phyloP scores from a whole-genome alignment of 2,329 filamentous ascomycete species.

The Laburnicola sp. region DNA sequence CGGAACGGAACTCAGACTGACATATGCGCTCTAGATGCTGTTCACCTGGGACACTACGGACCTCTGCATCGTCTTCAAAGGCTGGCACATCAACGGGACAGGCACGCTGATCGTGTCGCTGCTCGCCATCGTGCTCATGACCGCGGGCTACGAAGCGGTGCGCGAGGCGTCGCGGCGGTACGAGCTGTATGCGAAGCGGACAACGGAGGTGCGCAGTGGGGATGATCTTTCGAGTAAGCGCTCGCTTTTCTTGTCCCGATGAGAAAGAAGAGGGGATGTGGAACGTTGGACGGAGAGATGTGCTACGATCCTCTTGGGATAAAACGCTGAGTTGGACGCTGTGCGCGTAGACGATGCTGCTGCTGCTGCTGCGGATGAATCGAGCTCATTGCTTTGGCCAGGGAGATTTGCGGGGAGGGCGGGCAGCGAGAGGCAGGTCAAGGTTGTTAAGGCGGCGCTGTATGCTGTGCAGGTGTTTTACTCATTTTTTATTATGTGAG shows the following conservation, averaged over 20 bases:
- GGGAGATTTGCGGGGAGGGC: conserved; percentile 63
- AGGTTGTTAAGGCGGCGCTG: conserved; percentile 76
- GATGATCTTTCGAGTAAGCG: conserved; percentile 42
- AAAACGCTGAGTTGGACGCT: conserved; percentile 33
- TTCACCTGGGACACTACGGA: conserved; percentile 95
- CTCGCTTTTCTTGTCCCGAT: background rate
- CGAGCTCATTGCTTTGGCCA: conserved; percentile 73
- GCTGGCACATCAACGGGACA: conserved; percentile 82
- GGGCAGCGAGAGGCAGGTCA: conserved; percentile 65
- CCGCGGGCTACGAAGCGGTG: conserved; percentile 90
- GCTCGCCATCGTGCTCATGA: conserved; percentile 76
- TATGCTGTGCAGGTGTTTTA: conserved; percentile 97
- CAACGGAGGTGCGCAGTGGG: conserved; percentile 30
- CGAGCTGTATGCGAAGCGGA: conserved; percentile 56
- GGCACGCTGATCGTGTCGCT: conserved; percentile 79
- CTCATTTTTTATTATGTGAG: conserved; percentile 99
- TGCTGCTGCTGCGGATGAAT: no score
- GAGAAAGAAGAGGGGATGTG: background rate
- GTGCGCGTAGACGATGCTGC: conserved; percentile 28
- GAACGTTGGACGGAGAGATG: no score
- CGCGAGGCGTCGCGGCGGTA: conserved; percentile 77
- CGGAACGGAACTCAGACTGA: conserved; percentile 1
- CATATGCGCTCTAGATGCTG: no score
- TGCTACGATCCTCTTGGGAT: no score
- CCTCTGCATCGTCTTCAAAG: conserved; percentile 92